Evolutionary conservation across 2,329 filamentous ascomycete genomes (phyloP).

Genomic region (Colletotrichum lini): DNA sequence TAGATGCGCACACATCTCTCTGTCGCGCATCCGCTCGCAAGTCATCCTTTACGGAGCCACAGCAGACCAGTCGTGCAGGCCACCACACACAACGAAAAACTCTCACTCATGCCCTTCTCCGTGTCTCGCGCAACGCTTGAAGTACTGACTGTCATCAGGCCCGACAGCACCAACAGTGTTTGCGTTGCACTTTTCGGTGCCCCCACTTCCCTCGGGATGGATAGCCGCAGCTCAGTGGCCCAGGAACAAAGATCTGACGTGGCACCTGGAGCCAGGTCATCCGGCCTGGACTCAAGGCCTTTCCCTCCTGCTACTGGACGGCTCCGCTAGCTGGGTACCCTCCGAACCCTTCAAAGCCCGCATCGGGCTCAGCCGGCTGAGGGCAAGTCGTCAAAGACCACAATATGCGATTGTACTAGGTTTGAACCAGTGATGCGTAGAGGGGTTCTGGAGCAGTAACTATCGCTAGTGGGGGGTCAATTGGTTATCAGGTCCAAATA

Average conservation of each 20-base stretch:
- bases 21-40: not conserved
- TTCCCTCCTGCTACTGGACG: not conserved
- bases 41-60: not conserved
- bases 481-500: too few species aligned
- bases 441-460: too few species aligned
- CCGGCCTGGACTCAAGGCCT: not conserved
- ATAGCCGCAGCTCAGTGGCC: not conserved
- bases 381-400: too few species aligned
- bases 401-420: too few species aligned
- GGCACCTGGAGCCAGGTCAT: constrained; percentile 7
- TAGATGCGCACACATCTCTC: not conserved
- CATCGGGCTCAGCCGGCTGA: constrained; percentile 13
- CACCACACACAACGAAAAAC: not conserved
- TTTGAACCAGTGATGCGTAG: too few species aligned
- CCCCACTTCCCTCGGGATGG: constrained; percentile 2
- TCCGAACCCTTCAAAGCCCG: constrained; percentile 12
- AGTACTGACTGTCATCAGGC: not conserved
- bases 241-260: constrained; percentile 28
- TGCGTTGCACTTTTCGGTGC: not conserved
- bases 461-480: too few species aligned
- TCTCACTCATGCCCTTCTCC: not conserved
- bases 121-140: too few species aligned
- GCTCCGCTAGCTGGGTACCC: not conserved
- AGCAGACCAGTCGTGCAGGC: not conserved
- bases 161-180: not conserved